These are phyloP conservation scores for Rehmannia glutinosa DNA, from an alignment of 257 asterid species.

Conservation along the genomic window DNA sequence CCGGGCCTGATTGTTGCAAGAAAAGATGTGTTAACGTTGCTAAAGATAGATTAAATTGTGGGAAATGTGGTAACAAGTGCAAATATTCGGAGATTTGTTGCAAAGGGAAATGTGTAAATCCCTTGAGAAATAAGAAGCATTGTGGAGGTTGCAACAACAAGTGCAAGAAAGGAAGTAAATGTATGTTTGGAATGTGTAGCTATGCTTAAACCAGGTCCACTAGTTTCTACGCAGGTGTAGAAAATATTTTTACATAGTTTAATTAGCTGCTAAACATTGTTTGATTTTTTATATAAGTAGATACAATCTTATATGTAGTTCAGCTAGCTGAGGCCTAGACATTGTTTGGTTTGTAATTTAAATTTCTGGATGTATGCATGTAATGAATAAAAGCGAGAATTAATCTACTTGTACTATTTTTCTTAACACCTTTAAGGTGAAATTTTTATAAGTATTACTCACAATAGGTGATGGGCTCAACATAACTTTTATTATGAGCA, in stretches of 20 bases:
- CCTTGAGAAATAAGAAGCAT: slow-evolving; percentile 32
- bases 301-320: too few relatives aligned
- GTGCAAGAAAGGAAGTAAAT: slow-evolving; percentile 42
- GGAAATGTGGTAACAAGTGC: slow-evolving; percentile 59
- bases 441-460: too few relatives aligned
- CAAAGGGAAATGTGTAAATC: slow-evolving; percentile 55
- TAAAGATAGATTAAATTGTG: slow-evolving; percentile 49
- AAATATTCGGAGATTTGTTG: slow-evolving; percentile 55
- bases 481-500: too few relatives aligned
- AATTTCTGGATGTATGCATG: background rate
- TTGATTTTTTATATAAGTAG: background rate
- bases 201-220: slow-evolving; percentile 35
- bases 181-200: slow-evolving; percentile 60
- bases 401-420: too few relatives aligned
- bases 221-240: too few relatives aligned
- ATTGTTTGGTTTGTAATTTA: slow-evolving; percentile 7
- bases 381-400: too few relatives aligned
- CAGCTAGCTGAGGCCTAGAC: too few relatives aligned
- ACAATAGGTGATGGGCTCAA: too few relatives aligned
- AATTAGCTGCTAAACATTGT: background rate
- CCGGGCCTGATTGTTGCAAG: slow-evolving; percentile 63
- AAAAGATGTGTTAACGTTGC: slow-evolving; percentile 46
- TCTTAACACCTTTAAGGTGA: too few relatives aligned
- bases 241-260: too few relatives aligned
- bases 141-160: slow-evolving; percentile 63